A percentile compares a stretch with the other conserved stretches of the same genome.
Conservation (phyloP, 352 stramenopile genomes). For the Phytophthora brassicae region DNA sequence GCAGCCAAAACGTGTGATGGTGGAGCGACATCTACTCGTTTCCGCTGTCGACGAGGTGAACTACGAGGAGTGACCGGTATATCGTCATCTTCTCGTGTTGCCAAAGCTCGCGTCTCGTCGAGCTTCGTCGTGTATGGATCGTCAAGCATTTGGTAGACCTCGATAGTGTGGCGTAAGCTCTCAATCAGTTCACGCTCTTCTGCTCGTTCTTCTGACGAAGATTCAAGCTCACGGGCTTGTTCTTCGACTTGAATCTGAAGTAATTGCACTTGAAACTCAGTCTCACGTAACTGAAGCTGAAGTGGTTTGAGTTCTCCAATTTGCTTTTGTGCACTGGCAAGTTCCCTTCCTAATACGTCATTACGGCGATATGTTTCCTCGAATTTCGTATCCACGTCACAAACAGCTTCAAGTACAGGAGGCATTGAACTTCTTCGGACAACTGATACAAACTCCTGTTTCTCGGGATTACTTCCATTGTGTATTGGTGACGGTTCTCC, state of each 20-base stretch:
- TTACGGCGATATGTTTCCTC: constrained; percentile 52
- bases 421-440: constrained; percentile 26
- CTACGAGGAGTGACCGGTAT: constrained; percentile 18
- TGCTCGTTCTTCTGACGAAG: constrained; percentile 33
- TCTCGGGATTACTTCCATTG: constrained; percentile 18
- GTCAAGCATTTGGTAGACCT: constrained; percentile 62
- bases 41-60: constrained; percentile 30
- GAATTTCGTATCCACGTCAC: constrained; percentile 46
- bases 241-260: constrained; percentile 30
- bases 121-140: constrained; percentile 38
- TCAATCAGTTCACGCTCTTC: constrained; percentile 62
- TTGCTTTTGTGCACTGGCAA: constrained; percentile 55
- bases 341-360: constrained; percentile 44
- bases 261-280: constrained; percentile 35
- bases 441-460: constrained; percentile 17
- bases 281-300: constrained; percentile 38
- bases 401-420: constrained; percentile 14
- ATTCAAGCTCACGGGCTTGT: constrained; percentile 29
- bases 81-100: constrained; percentile 17
- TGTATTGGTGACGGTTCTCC: constrained; percentile 24
- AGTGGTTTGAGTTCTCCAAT: constrained; percentile 55
- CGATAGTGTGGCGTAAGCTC: constrained; percentile 58
- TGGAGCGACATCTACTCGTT: constrained; percentile 24
- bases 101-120: constrained; percentile 13
- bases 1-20: background rate